phyloP scores from a whole-genome alignment of 129 eudicot species.

The Escallonia rubra region DNA sequence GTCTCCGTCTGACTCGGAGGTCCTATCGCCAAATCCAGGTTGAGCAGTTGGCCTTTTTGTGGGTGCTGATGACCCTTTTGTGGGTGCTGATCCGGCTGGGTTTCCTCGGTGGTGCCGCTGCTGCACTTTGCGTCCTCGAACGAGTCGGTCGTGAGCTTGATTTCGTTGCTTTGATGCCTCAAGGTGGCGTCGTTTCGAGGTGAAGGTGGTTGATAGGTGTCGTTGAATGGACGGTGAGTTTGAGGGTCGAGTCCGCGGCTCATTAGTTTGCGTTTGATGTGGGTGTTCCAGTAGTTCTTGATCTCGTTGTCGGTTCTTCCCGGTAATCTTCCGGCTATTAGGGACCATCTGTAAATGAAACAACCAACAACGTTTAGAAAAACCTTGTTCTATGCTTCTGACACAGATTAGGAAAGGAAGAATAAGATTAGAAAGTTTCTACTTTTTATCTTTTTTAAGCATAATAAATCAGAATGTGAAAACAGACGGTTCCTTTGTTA shows the following conservation, averaged over 20 bases:
- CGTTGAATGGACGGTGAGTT: slow-evolving; percentile 21
- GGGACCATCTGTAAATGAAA: slow-evolving; percentile 51
- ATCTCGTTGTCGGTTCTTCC: slow-evolving; percentile 79
- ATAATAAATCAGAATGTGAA: background rate
- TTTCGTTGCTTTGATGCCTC: background rate
- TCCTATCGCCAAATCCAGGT: slow-evolving; percentile 38
- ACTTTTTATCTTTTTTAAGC: too few species aligned
- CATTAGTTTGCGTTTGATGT: slow-evolving; percentile 58
- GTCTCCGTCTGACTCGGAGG: slow-evolving; percentile 19
- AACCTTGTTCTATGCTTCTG: background rate
- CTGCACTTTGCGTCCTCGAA: slow-evolving; percentile 26
- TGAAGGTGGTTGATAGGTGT: slow-evolving; percentile 9
- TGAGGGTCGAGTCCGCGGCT: slow-evolving; percentile 40
- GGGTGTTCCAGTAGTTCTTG: slow-evolving; percentile 79
- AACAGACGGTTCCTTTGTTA: background rate
- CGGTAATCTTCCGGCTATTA: slow-evolving; percentile 56
- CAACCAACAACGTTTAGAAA: background rate
- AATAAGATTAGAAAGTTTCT: background rate
- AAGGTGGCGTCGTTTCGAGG: background rate
- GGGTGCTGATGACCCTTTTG: too few species aligned
- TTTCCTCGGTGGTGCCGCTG: slow-evolving; percentile 45
- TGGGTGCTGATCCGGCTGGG: slow-evolving; percentile 13
- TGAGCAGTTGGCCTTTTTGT: background rate
- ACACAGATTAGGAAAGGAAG: background rate
- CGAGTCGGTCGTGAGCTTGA: slow-evolving; percentile 4